phyloP scores from a whole-genome alignment of 768 basidiomycete species.

The Hypsizygus marmoreus region DNA sequence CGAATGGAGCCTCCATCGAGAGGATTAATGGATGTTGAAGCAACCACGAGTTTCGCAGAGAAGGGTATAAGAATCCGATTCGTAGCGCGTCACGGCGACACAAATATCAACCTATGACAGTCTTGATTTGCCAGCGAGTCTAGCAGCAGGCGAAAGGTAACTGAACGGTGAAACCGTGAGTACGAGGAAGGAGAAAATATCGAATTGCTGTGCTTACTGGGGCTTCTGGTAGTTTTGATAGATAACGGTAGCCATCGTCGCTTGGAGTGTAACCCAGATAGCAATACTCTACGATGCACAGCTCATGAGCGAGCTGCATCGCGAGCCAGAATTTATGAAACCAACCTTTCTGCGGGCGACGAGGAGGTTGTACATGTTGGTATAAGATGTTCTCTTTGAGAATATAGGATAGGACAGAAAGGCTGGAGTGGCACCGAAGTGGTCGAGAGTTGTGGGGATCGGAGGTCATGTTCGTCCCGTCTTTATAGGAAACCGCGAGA shows the following conservation, averaged over 20 bases:
- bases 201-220: slow-evolving; percentile 16
- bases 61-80: no score
- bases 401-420: no score
- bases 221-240: slow-evolving; percentile 29
- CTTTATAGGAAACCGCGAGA: neutral
- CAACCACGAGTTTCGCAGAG: no score
- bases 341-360: slow-evolving; percentile 30
- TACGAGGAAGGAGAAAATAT: neutral
- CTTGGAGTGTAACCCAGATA: slow-evolving; percentile 36
- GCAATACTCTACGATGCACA: slow-evolving; percentile 30
- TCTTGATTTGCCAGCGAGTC: no score
- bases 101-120: no score
- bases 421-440: no score
- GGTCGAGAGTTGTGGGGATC: neutral
- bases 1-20: no score
- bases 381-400: no score
- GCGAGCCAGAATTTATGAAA: neutral
- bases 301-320: neutral
- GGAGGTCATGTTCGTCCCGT: neutral
- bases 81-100: no score
- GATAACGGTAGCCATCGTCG: slow-evolving; percentile 28
- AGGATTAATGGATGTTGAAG: no score
- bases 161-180: neutral
- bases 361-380: slow-evolving; percentile 21
- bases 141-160: no score